phyloP scores from a whole-genome alignment of 2,329 filamentous ascomycete species.

The Magnaporthiopsis rhizophila region DNA sequence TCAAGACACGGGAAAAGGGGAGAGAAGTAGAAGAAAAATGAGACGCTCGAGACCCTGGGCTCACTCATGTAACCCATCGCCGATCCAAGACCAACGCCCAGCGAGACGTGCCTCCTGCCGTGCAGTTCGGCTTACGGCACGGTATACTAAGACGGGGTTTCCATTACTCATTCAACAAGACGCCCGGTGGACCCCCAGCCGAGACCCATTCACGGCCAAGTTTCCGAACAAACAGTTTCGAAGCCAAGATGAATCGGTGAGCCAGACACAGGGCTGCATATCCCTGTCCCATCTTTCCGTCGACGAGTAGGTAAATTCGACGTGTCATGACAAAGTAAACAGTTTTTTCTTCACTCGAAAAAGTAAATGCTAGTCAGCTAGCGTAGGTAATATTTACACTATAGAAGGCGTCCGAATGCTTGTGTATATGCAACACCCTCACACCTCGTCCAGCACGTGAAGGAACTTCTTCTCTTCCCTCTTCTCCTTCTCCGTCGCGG shows the following conservation, averaged over 20 bases:
- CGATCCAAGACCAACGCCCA: not conserved
- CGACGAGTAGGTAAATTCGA: not conserved
- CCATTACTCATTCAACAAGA: constrained; percentile 6
- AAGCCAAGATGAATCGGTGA: not conserved
- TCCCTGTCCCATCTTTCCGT: not conserved
- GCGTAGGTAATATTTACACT: constrained; percentile 21
- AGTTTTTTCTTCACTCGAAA: constrained; percentile 11
- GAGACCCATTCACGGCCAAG: not conserved
- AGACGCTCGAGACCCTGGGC: not conserved
- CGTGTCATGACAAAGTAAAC: not conserved
- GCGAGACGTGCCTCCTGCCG: not conserved
- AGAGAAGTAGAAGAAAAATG: not conserved
- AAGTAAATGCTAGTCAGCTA: constrained; percentile 17
- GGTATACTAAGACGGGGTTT: not conserved
- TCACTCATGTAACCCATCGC: not conserved
- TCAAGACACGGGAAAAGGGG: not conserved
- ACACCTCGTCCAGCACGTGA: constrained; percentile 86
- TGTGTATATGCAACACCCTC: constrained; percentile 27
- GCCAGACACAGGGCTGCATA: not conserved
- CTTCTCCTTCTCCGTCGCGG: constrained; percentile 90
- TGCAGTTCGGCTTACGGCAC: not conserved
- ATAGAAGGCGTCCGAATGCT: constrained; percentile 18
- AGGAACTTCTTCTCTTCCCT: constrained; percentile 93
- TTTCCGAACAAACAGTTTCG: not conserved
- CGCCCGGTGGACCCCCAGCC: not conserved